Conservation (phyloP, 495 filamentous ascomycete genomes). For the Hypoxylon fuscum region DNA sequence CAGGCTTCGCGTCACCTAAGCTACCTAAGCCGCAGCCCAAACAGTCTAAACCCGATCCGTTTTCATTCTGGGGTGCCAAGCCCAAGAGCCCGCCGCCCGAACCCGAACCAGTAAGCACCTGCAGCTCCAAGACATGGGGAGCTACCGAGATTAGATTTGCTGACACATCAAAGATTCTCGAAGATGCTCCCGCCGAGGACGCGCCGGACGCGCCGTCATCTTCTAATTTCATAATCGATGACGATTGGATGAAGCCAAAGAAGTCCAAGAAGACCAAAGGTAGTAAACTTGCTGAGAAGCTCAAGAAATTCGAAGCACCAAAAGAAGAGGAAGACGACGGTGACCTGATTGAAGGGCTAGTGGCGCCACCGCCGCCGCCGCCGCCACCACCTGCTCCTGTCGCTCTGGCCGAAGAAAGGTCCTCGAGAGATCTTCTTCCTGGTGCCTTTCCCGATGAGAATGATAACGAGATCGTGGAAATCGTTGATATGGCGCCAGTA, state of each 20-base stretch:
- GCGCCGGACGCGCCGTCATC: conserved; percentile 47
- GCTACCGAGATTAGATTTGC: conserved; percentile 48
- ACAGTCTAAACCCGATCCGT: conserved; percentile 47
- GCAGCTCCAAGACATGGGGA: conserved; percentile 16
- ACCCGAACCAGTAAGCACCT: conserved; percentile 35
- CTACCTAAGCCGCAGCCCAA: conserved; percentile 35
- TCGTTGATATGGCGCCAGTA: conserved; percentile 56
- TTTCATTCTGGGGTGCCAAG: conserved; percentile 59
- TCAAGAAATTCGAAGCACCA: conserved; percentile 61
- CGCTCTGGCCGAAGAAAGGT: conserved; percentile 52
- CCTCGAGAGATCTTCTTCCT: conserved; percentile 56
- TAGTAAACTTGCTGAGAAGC: conserved; percentile 61
- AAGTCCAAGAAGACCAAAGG: conserved; percentile 57
- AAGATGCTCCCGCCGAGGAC: conserved; percentile 46
- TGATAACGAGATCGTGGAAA: conserved; percentile 57
- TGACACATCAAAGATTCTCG: conserved; percentile 53
- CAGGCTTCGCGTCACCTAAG: conserved; percentile 40
- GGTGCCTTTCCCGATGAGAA: conserved; percentile 57
- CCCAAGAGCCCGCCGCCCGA: conserved; percentile 46
- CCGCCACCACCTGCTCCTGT: conserved; percentile 39
- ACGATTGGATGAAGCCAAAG: conserved; percentile 48
- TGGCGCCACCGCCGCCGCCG: conserved; percentile 48
- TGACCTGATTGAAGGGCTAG: conserved; percentile 36
- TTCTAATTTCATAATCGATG: conserved; percentile 38
- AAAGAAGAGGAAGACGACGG: conserved; percentile 44